These are phyloP conservation scores for Starmerella scarabaei DNA, from an alignment of 805 yeast genomes.

Conservation along the genomic window DNA sequence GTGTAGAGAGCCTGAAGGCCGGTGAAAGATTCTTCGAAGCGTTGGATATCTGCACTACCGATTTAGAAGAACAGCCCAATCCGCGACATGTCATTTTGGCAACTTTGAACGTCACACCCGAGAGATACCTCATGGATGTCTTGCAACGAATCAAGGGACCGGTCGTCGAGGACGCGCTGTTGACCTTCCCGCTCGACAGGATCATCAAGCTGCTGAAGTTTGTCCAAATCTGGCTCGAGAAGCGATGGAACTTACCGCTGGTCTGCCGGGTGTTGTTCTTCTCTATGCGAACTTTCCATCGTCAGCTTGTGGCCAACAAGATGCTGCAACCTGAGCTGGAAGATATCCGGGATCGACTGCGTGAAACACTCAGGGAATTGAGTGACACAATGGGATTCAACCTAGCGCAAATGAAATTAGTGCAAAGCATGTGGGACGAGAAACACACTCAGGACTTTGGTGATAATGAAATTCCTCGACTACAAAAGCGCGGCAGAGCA, in stretches of 20 bases:
- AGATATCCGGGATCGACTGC: constrained; percentile 47
- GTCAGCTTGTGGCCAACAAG: constrained; percentile 48
- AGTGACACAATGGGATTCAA: constrained; percentile 65
- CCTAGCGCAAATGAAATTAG: constrained; percentile 63
- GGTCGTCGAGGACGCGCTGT: constrained; percentile 82
- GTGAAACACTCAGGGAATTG: constrained; percentile 41
- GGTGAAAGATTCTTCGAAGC: constrained; percentile 92
- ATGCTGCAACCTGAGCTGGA: constrained; percentile 43
- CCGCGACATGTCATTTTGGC: constrained; percentile 53
- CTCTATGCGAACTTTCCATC: constrained; percentile 57
- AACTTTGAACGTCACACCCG: constrained; percentile 61
- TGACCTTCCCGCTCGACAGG: constrained; percentile 82
- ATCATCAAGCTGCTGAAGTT: constrained; percentile 58
- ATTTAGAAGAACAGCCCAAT: constrained; percentile 34
- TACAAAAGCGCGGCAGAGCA: no score
- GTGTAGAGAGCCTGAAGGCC: constrained; percentile 82
- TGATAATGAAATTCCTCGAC: no score
- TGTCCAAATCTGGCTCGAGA: constrained; percentile 59
- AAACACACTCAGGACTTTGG: constrained; percentile 34
- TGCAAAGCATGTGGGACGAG: constrained; percentile 66
- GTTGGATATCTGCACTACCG: constrained; percentile 65
- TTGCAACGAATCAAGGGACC: constrained; percentile 60
- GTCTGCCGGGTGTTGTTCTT: constrained; percentile 69
- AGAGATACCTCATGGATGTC: constrained; percentile 63
- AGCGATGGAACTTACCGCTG: constrained; percentile 39